Percentiles rank a stretch among this genome's conserved stretches.
These are phyloP conservation scores for Sorghum bicolor DNA, from an alignment of 176 grass and related monocot species.

Conservation along the genomic window Sorghum_bicolor_NCBIv3 NC_012872.2:68344001-68344500, in stretches of 20 bases:
- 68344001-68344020: no score
- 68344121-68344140: no score
- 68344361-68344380: constrained; percentile 18
- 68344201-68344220: no score
- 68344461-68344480: not conserved
- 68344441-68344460: not conserved
- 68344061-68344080: no score
- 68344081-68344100: no score
- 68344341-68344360: constrained; percentile 36
- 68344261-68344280: not conserved
- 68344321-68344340: constrained; percentile 13
- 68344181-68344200: no score
- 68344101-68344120: no score
- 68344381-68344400: not conserved
- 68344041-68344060: no score
- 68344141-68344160: no score
- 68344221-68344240: not conserved
- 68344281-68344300: constrained; percentile 15
- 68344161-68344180: no score
- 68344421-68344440: not conserved
- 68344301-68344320: not conserved
- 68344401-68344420: constrained; percentile 23
- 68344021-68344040: no score
- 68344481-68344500: not conserved
- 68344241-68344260: not conserved